Conservation (phyloP, 495 filamentous ascomycete genomes). For the Penicillium egyptiacum region DNA sequence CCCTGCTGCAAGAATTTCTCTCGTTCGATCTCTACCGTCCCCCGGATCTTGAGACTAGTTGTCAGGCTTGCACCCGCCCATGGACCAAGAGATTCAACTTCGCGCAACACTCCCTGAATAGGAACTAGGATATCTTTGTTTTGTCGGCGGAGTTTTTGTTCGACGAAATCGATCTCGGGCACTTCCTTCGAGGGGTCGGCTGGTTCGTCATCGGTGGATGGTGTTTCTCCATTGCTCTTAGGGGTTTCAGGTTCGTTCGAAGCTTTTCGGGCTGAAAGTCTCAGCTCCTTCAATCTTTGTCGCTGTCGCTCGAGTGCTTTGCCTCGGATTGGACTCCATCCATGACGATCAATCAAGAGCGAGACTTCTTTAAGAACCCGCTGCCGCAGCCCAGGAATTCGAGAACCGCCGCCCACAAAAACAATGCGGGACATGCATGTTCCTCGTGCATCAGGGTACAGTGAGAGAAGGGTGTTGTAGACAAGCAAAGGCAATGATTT, state of each 20-base stretch:
- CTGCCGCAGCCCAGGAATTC: slow-evolving; percentile 76
- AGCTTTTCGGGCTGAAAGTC: slow-evolving; percentile 33
- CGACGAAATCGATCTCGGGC: slow-evolving; percentile 59
- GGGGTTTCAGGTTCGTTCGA: slow-evolving; percentile 18
- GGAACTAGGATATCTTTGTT: slow-evolving; percentile 47
- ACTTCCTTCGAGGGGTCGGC: slow-evolving; percentile 24
- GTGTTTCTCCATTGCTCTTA: slow-evolving; percentile 22
- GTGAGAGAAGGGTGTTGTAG: slow-evolving; percentile 69
- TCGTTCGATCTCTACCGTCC: slow-evolving; percentile 79
- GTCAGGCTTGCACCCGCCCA: slow-evolving; percentile 89
- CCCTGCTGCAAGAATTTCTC: slow-evolving; percentile 82
- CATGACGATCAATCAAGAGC: slow-evolving; percentile 57
- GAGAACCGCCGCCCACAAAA: slow-evolving; percentile 78
- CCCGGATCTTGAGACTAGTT: slow-evolving; percentile 72
- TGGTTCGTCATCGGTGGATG: slow-evolving; percentile 45
- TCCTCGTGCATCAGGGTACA: slow-evolving; percentile 78
- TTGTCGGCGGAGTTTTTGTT: slow-evolving; percentile 56
- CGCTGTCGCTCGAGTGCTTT: slow-evolving; percentile 58
- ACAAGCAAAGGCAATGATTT: slow-evolving; percentile 69
- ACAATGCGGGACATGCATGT: slow-evolving; percentile 89
- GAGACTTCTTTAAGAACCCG: slow-evolving; percentile 76
- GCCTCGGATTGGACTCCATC: slow-evolving; percentile 76
- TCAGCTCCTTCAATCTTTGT: slow-evolving; percentile 49
- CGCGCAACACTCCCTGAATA: slow-evolving; percentile 63
- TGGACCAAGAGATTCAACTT: slow-evolving; percentile 77